These are phyloP conservation scores for Inga leiocalycina DNA, from an alignment of 306 rosid genomes.

Conservation along the genomic window DNA sequence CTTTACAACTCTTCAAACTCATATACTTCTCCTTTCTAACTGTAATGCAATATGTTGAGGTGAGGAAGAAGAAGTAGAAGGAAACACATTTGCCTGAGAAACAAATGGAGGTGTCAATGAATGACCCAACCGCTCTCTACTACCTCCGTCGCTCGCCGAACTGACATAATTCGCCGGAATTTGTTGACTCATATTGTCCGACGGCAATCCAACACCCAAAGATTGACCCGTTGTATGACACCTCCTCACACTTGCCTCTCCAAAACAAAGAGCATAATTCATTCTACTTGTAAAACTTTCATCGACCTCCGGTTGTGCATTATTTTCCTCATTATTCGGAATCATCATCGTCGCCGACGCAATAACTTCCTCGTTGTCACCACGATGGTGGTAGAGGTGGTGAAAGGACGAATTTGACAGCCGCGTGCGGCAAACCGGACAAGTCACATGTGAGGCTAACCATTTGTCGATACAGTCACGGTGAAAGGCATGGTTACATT, in stretches of 20 bases:
- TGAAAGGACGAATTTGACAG: background rate
- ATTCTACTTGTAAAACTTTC: background rate
- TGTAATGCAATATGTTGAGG: background rate
- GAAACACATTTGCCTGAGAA: background rate
- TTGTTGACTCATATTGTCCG: slow-evolving; percentile 43
- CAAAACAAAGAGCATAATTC: background rate
- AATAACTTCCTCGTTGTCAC: background rate
- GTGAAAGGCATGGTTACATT: slow-evolving; percentile 65
- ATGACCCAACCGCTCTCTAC: background rate
- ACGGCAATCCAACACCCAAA: slow-evolving; percentile 21
- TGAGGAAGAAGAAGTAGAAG: background rate
- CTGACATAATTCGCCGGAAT: slow-evolving; percentile 38
- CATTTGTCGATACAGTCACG: slow-evolving; percentile 54
- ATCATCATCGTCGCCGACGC: background rate
- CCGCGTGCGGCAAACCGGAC: slow-evolving; percentile 57
- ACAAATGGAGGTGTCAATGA: slow-evolving; percentile 8
- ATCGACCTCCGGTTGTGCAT: background rate
- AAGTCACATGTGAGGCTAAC: slow-evolving; percentile 57
- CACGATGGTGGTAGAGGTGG: background rate
- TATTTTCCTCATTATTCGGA: background rate
- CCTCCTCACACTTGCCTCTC: slow-evolving; percentile 26
- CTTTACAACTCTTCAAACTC: background rate
- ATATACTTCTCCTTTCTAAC: background rate
- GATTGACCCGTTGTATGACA: slow-evolving; percentile 71
- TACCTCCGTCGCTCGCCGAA: slow-evolving; percentile 38